Conservation (phyloP, 179 eudicot species). For the Silene coronaria region DNA sequence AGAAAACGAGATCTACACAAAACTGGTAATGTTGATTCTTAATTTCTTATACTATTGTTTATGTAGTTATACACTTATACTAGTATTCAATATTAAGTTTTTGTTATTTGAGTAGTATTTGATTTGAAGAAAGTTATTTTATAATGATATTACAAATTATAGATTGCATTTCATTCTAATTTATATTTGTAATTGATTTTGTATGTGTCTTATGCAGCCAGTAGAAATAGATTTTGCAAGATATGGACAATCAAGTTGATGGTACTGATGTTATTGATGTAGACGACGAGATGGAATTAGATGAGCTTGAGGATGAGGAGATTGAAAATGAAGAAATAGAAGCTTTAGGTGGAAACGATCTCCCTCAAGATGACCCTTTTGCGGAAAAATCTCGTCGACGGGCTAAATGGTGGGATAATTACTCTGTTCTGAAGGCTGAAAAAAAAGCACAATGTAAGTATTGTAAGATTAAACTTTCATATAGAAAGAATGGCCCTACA, state of each 20-base stretch:
- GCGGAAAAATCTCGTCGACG: background rate
- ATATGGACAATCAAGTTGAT: background rate
- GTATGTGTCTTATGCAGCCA: background rate
- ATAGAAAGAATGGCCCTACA: slow-evolving; percentile 1
- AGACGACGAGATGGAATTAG: background rate
- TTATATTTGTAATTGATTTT: too few relatives aligned
- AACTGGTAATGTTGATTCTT: too few relatives aligned
- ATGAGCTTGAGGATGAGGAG: background rate
- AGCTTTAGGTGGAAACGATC: background rate
- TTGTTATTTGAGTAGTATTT: too few relatives aligned
- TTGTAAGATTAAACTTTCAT: background rate
- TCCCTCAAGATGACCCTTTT: background rate
- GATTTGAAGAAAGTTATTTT: too few relatives aligned
- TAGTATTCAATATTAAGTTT: too few relatives aligned
- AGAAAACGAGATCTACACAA: too few relatives aligned
- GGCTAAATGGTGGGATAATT: background rate
- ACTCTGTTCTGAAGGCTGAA: background rate
- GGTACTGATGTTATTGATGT: background rate
- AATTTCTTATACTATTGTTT: too few relatives aligned
- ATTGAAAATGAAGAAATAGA: background rate
- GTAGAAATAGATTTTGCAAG: background rate
- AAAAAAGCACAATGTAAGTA: slow-evolving; percentile 19
- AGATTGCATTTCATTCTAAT: too few relatives aligned
- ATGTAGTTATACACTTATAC: too few relatives aligned
- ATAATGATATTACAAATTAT: too few relatives aligned